Evolutionary conservation across 2,329 filamentous ascomycete genomes (phyloP).

Genomic region (Chaetomium sp.): DNA sequence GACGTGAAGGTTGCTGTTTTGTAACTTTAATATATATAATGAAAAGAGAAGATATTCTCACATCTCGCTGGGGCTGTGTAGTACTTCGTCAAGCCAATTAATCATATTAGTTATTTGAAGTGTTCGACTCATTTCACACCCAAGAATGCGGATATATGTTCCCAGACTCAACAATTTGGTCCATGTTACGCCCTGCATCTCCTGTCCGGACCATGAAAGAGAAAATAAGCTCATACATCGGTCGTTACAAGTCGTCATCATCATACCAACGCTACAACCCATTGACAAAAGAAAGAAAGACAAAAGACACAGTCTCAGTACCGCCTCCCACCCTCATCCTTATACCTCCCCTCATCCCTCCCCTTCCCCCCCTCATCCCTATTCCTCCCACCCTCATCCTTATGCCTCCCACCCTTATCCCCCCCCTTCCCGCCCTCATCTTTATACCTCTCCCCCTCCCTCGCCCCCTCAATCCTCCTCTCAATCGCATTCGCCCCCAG

Average conservation of each 20-base stretch:
- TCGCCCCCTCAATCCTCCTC: conserved; percentile 43
- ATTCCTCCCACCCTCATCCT: conserved; percentile 12
- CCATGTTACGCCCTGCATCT: not conserved
- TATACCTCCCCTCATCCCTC: conserved; percentile 2
- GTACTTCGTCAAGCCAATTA: not conserved
- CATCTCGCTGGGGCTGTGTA: not conserved
- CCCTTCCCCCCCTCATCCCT: not conserved
- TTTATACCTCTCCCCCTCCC: conserved; percentile 41
- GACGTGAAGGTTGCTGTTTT: not conserved
- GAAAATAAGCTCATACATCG: not conserved
- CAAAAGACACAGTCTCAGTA: not conserved
- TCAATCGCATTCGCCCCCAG: conserved; percentile 56
- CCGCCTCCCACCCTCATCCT: conserved; percentile 10
- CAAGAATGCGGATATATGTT: not conserved
- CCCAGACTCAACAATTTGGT: not conserved
- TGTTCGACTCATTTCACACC: not conserved
- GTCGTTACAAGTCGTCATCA: conserved; percentile 5
- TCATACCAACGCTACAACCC: not conserved
- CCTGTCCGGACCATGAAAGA: not conserved
- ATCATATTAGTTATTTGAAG: not conserved
- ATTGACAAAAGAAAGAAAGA: too few relatives aligned
- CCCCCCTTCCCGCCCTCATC: conserved; percentile 35
- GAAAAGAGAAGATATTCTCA: not conserved
- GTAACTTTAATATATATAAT: not conserved
- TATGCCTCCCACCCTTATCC: conserved; percentile 2